A percentile compares a stretch with the other conserved stretches of the same genome.
Evolutionary conservation across 1,284 basidiomycete genomes (phyloP).

Genomic region (Phellopilus nigrolimitatus): DNA sequence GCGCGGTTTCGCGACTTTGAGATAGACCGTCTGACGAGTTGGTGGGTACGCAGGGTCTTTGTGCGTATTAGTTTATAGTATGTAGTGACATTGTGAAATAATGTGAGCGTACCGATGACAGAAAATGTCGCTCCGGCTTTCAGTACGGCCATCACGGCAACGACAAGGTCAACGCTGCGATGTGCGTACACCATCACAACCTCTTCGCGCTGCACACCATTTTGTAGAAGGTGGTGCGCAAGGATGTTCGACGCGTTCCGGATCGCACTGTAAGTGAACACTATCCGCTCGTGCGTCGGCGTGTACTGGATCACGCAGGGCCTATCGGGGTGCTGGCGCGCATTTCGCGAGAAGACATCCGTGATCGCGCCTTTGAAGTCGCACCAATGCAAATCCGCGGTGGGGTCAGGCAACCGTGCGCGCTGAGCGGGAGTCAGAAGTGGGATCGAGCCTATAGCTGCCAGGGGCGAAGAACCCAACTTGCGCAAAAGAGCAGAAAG

Average conservation of each 20-base stretch:
- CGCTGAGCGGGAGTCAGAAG: slow-evolving; percentile 76
- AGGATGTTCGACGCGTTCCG: slow-evolving; percentile 86
- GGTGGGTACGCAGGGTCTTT: slow-evolving; percentile 97
- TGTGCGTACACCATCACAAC: slow-evolving; percentile 99
- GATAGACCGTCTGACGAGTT: slow-evolving; percentile 91
- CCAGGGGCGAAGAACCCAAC: slow-evolving; percentile 58
- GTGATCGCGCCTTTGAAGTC: slow-evolving; percentile 96
- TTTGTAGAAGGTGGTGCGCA: slow-evolving; percentile 85
- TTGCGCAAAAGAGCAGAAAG: slow-evolving; percentile 78
- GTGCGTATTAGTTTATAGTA: no score
- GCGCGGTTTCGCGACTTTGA: slow-evolving; percentile 92
- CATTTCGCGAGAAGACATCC: slow-evolving; percentile 86
- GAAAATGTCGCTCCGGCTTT: slow-evolving; percentile 98
- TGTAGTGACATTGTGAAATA: no score
- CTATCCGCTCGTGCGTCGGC: slow-evolving; percentile 53
- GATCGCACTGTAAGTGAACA: slow-evolving; percentile 80
- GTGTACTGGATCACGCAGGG: slow-evolving; percentile 82
- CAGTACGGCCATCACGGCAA: slow-evolving; percentile 95
- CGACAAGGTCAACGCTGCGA: slow-evolving; percentile 93
- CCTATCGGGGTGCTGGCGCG: slow-evolving; percentile 69
- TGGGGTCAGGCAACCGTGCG: slow-evolving; percentile 77
- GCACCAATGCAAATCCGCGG: slow-evolving; percentile 92
- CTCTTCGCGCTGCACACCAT: slow-evolving; percentile 88
- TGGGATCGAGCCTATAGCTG: slow-evolving; percentile 70
- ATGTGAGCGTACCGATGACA: slow-evolving; percentile 73